These are phyloP conservation scores for Cladosporium sp. DNA, from an alignment of 2,329 filamentous ascomycete genomes.

Conservation along the genomic window DNA sequence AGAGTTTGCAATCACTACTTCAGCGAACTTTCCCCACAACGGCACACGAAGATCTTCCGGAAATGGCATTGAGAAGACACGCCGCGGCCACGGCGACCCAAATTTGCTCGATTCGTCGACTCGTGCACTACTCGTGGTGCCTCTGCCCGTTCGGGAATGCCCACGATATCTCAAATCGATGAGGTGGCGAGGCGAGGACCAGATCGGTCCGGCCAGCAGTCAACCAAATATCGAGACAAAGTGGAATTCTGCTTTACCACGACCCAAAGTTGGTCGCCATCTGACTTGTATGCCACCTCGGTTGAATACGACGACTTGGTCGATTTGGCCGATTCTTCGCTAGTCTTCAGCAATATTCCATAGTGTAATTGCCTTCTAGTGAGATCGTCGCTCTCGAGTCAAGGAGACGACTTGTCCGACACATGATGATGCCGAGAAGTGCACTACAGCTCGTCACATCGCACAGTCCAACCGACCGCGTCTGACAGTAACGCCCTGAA, in stretches of 20 bases:
- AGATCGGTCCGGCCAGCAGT: conserved; percentile 4
- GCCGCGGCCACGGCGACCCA: background rate
- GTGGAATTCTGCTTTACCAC: background rate
- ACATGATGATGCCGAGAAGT: background rate
- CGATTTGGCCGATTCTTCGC: too few relatives aligned
- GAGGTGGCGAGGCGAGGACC: conserved; percentile 1
- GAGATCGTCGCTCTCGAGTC: conserved; percentile 1
- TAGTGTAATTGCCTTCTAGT: background rate
- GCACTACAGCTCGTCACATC: background rate
- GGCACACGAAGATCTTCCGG: conserved; percentile 3
- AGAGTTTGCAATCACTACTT: background rate
- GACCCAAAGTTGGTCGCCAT: background rate
- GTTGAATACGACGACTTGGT: too few relatives aligned
- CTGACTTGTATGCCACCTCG: background rate
- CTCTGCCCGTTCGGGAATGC: background rate
- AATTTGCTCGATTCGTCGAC: background rate
- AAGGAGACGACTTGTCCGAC: background rate
- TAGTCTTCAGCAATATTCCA: background rate
- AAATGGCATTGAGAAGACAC: background rate
- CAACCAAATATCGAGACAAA: background rate
- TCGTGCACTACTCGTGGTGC: background rate
- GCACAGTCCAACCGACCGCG: background rate
- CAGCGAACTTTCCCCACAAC: background rate
- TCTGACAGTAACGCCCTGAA: background rate
- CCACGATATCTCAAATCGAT: background rate